Conservation (phyloP, 768 basidiomycete species). For the Pleurotus tuoliensis region DNA sequence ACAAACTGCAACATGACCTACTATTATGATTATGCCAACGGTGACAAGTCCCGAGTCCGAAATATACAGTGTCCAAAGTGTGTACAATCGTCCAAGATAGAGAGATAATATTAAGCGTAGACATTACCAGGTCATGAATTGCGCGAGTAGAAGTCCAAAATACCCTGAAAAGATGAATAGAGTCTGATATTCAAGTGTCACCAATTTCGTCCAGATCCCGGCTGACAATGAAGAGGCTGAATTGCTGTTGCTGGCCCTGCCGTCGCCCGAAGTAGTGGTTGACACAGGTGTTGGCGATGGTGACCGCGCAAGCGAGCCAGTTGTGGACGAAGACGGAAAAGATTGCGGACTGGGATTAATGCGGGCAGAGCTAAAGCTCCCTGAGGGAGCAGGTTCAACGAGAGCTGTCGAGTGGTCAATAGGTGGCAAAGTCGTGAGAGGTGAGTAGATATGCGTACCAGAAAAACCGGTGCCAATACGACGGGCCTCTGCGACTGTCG, state of each 20-base stretch:
- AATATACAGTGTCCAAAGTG: too few species aligned
- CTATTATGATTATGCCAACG: too few species aligned
- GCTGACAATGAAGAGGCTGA: not conserved
- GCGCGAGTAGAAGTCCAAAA: not conserved
- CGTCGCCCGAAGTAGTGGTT: not conserved
- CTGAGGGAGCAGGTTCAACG: constrained; percentile 1
- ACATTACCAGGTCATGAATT: not conserved
- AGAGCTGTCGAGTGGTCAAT: not conserved
- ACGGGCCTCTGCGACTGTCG: constrained; percentile 29
- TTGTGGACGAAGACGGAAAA: not conserved
- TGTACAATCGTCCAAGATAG: too few species aligned
- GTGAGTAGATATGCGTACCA: constrained; percentile 10
- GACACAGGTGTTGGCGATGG: not conserved
- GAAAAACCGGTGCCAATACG: constrained; percentile 25
- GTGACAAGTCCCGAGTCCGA: too few species aligned
- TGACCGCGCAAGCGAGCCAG: not conserved
- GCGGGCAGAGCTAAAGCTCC: not conserved
- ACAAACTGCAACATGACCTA: too few species aligned
- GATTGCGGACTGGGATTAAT: not conserved
- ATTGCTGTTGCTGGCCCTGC: not conserved
- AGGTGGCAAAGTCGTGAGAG: not conserved
- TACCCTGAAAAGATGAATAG: not conserved
- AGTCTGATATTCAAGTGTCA: not conserved
- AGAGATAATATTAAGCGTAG: too few species aligned
- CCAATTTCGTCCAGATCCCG: too few species aligned